Conservation (phyloP, 768 basidiomycete species). For the Termitomyces sp. region DNA sequence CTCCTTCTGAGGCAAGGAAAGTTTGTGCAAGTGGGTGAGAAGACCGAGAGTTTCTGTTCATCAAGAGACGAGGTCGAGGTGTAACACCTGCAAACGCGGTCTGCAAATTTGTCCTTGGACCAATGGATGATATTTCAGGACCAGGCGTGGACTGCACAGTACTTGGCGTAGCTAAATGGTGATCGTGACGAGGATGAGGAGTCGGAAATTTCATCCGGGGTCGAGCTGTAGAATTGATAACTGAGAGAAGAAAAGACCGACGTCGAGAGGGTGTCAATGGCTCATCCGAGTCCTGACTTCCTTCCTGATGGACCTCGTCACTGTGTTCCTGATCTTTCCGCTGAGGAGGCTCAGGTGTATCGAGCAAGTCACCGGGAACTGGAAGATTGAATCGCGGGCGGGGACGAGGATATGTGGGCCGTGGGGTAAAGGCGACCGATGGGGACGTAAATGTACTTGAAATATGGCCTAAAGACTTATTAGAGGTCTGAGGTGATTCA, state of each 20-base stretch:
- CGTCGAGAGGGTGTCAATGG: slow-evolving; percentile 69
- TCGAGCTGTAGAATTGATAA: slow-evolving; percentile 78
- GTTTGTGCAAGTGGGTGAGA: slow-evolving; percentile 67
- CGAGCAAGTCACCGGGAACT: slow-evolving; percentile 32
- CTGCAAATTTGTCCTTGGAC: slow-evolving; percentile 29
- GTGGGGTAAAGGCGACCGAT: slow-evolving; percentile 61
- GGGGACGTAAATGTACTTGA: slow-evolving; percentile 50
- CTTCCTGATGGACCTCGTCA: slow-evolving; percentile 14
- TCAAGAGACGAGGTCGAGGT: slow-evolving; percentile 43
- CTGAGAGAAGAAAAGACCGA: slow-evolving; percentile 75
- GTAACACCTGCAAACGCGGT: slow-evolving; percentile 61
- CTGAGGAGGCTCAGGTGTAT: slow-evolving; percentile 26
- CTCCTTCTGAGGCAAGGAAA: slow-evolving; percentile 32
- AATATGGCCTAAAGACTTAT: slow-evolving; percentile 28
- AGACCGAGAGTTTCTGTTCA: slow-evolving; percentile 24
- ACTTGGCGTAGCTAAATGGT: slow-evolving; percentile 26
- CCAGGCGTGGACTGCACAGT: slow-evolving; percentile 29
- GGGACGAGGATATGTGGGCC: slow-evolving; percentile 55
- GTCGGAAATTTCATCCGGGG: slow-evolving; percentile 64
- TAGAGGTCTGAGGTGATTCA: slow-evolving; percentile 20
- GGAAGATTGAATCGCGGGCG: slow-evolving; percentile 59
- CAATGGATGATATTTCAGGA: slow-evolving; percentile 23
- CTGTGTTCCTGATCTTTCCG: slow-evolving; percentile 16
- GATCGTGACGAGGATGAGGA: slow-evolving; percentile 45
- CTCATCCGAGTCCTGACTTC: slow-evolving; percentile 25